A percentile compares a stretch with the other conserved stretches of the same genome.
These are phyloP conservation scores for Lactifluus pinguis DNA, from an alignment of 768 basidiomycete species.

Conservation along the genomic window DNA sequence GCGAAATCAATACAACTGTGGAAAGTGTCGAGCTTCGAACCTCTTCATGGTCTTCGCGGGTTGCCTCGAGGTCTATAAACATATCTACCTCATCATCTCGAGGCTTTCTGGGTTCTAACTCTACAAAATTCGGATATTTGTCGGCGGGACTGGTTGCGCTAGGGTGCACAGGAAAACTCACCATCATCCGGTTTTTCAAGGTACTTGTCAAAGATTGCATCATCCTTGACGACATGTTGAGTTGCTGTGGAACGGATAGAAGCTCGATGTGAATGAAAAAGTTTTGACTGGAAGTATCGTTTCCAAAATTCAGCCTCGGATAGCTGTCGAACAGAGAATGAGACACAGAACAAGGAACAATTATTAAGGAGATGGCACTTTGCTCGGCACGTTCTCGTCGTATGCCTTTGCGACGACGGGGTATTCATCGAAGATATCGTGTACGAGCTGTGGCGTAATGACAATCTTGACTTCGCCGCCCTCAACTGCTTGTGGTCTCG, in stretches of 20 bases:
- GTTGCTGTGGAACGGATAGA: slow-evolving; percentile 81
- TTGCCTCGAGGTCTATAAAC: slow-evolving; percentile 81
- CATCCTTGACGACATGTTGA: slow-evolving; percentile 80
- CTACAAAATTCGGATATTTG: slow-evolving; percentile 30
- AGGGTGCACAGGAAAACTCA: slow-evolving; percentile 28
- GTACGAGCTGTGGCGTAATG: slow-evolving; percentile 84
- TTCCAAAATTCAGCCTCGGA: slow-evolving; percentile 93
- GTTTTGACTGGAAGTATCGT: slow-evolving; percentile 90
- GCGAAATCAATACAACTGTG: neutral
- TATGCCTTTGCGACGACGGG: slow-evolving; percentile 91
- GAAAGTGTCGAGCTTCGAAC: slow-evolving; percentile 31
- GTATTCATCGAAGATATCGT: slow-evolving; percentile 97
- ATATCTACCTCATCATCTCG: slow-evolving; percentile 61
- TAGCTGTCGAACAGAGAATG: slow-evolving; percentile 40
- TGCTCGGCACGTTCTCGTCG: slow-evolving; percentile 82
- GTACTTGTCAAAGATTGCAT: slow-evolving; percentile 92
- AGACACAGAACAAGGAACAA: neutral
- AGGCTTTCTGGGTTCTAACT: slow-evolving; percentile 66
- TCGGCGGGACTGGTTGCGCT: neutral
- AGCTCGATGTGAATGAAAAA: slow-evolving; percentile 92
- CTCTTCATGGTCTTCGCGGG: slow-evolving; percentile 84
- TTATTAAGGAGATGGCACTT: slow-evolving; percentile 36
- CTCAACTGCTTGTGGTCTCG: slow-evolving; percentile 76
- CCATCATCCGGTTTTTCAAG: slow-evolving; percentile 95
- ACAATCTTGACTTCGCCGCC: slow-evolving; percentile 82